Evolutionary conservation across 2,329 filamentous ascomycete genomes (phyloP).

Genomic region (Exophiala calicioides): DNA sequence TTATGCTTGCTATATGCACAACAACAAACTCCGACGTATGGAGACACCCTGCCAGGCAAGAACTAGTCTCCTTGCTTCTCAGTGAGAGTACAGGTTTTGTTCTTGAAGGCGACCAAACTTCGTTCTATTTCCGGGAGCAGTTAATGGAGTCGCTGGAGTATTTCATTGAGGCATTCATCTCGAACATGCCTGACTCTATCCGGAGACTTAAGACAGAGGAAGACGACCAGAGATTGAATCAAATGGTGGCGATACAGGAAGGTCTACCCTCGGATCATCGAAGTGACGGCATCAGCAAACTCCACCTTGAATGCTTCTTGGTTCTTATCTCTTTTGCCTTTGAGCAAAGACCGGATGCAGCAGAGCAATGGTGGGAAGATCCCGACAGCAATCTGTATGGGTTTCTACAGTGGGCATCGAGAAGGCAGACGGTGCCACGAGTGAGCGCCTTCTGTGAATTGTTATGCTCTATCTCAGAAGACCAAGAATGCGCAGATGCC

Average conservation of each 20-base stretch:
- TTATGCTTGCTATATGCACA: conserved; percentile 79
- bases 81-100: conserved; percentile 72
- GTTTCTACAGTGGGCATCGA: conserved; percentile 96
- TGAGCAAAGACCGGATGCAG: conserved; percentile 79
- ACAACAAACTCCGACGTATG: conserved; percentile 79
- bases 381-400: conserved; percentile 90
- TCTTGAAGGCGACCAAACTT: conserved; percentile 65
- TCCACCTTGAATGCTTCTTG: conserved; percentile 81
- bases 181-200: conserved; percentile 90
- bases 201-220: conserved; percentile 83
- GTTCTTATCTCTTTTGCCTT: conserved; percentile 91
- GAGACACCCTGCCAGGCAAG: conserved; percentile 82
- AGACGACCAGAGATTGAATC: conserved; percentile 68
- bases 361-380: conserved; percentile 87
- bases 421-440: conserved; percentile 89
- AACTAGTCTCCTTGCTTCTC: conserved; percentile 79
- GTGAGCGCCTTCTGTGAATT: conserved; percentile 97
- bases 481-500: conserved; percentile 76
- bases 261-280: conserved; percentile 50
- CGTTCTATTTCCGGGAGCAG: conserved; percentile 68
- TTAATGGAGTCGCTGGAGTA: conserved; percentile 80
- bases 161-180: conserved; percentile 90
- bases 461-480: conserved; percentile 82
- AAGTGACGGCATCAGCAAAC: conserved; percentile 41
- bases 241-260: conserved; percentile 48